Evolutionary conservation across 257 asterid species (phyloP).

Genomic region (Solanum neorickii): DNA sequence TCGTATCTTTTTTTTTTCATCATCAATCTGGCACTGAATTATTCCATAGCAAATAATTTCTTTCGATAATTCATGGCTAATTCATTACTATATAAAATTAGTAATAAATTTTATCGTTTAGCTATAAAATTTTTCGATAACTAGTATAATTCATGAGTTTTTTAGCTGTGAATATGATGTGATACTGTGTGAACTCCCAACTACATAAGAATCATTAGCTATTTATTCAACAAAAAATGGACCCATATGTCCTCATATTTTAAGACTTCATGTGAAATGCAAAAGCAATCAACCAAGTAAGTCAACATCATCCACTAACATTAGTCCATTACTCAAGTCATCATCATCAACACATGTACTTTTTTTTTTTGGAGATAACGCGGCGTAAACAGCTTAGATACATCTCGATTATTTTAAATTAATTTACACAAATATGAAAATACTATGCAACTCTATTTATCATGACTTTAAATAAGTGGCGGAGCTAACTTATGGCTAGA

Average conservation of each 20-base stretch:
- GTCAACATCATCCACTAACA: background rate
- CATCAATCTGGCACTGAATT: too few species aligned
- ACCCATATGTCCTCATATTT: background rate
- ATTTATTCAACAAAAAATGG: background rate
- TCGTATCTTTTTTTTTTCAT: background rate
- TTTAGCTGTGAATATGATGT: background rate
- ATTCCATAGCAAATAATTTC: too few species aligned
- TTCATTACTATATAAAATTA: too few species aligned
- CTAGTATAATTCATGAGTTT: background rate
- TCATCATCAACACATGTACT: background rate
- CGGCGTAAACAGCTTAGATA: rapidly evolving
- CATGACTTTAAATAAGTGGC: background rate
- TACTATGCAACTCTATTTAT: background rate
- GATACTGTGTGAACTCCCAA: background rate
- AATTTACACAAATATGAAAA: background rate
- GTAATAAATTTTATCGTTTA: too few species aligned
- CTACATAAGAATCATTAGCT: background rate
- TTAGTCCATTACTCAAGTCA: background rate
- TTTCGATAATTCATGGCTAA: too few species aligned
- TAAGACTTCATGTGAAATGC: background rate
- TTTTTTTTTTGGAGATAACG: background rate
- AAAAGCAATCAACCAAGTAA: background rate
- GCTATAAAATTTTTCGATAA: too few species aligned
- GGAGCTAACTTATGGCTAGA: background rate
- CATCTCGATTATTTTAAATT: background rate